phyloP scores from a whole-genome alignment of 2,329 filamentous ascomycete genomes.

The Helminthosporium solani region DNA sequence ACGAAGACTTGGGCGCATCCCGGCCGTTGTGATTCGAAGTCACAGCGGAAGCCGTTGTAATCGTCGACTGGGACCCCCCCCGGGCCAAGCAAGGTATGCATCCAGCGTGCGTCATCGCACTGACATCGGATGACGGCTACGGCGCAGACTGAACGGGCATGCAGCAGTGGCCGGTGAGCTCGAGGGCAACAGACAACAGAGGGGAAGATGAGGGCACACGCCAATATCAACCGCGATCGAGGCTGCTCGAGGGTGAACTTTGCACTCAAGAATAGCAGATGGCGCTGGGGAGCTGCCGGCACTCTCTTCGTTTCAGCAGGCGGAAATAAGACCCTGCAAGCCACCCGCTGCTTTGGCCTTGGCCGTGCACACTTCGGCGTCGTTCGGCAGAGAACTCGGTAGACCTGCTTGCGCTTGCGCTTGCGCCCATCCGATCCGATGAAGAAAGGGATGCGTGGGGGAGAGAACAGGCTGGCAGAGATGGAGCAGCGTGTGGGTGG shows the following conservation, averaged over 20 bases:
- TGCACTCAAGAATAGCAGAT: neutral
- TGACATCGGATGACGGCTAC: neutral
- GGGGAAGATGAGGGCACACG: too few species aligned
- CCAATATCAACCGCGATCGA: neutral
- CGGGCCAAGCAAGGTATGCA: neutral
- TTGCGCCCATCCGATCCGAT: neutral
- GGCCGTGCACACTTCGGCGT: constrained; percentile 2
- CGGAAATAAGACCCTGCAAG: constrained; percentile 21
- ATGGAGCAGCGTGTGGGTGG: neutral
- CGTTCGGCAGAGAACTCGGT: constrained; percentile 2
- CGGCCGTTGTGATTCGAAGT: constrained; percentile 2
- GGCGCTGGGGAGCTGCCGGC: constrained; percentile 3
- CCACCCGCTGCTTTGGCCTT: constrained; percentile 8
- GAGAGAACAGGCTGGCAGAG: neutral
- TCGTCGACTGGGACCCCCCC: constrained; percentile 2
- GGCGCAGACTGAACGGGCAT: neutral
- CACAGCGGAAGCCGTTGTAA: neutral
- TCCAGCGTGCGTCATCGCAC: constrained; percentile 1
- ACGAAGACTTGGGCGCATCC: too few species aligned
- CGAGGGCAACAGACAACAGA: too few species aligned
- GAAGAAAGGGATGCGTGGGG: neutral
- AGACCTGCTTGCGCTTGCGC: neutral
- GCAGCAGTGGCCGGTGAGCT: neutral
- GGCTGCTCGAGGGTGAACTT: constrained; percentile 1
- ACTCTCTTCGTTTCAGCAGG: constrained; percentile 16